These are phyloP conservation scores for Ashbya aceris DNA, from an alignment of 1,139 yeast genomes.

Conservation along the genomic window DNA sequence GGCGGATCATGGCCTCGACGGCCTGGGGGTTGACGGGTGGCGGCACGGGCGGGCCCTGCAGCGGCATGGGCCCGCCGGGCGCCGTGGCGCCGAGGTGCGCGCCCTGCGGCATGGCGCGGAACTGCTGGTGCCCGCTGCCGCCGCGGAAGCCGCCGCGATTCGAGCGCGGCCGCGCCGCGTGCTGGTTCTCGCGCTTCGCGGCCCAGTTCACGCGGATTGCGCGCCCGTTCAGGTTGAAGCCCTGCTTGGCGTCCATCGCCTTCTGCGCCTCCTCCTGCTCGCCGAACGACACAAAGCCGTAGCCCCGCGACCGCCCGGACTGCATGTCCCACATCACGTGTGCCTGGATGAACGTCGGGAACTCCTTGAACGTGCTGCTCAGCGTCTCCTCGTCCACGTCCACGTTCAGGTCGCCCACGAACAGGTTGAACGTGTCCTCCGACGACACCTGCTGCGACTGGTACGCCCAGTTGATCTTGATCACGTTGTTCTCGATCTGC, in stretches of 20 bases:
- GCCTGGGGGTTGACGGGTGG: slow-evolving; percentile 40
- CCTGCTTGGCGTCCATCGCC: slow-evolving; percentile 70
- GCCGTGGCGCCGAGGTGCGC: slow-evolving; percentile 6
- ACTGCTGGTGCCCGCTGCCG: slow-evolving; percentile 12
- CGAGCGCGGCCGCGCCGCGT: slow-evolving; percentile 19
- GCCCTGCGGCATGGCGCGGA: slow-evolving; percentile 8
- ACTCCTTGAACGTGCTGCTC: slow-evolving; percentile 48
- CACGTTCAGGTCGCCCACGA: slow-evolving; percentile 78
- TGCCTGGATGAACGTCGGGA: slow-evolving; percentile 63
- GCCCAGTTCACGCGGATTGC: slow-evolving; percentile 87
- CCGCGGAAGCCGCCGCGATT: slow-evolving; percentile 22
- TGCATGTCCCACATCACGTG: slow-evolving; percentile 98
- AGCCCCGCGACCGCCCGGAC: slow-evolving; percentile 83
- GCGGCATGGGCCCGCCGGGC: slow-evolving; percentile 12
- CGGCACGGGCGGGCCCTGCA: slow-evolving; percentile 23
- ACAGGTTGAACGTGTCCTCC: slow-evolving; percentile 57
- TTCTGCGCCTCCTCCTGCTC: slow-evolving; percentile 60
- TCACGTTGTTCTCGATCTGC: slow-evolving; percentile 41
- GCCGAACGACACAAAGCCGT: slow-evolving; percentile 81
- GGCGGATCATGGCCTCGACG: slow-evolving; percentile 63
- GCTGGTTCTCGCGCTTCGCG: slow-evolving; percentile 49
- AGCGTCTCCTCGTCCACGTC: slow-evolving; percentile 77
- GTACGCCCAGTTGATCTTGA: slow-evolving; percentile 75
- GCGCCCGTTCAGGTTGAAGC: slow-evolving; percentile 62
- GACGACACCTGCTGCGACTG: slow-evolving; percentile 57